These are phyloP conservation scores for Circinella umbellata DNA, from an alignment of 371 early-diverging fungal species.

Conservation along the genomic window DNA sequence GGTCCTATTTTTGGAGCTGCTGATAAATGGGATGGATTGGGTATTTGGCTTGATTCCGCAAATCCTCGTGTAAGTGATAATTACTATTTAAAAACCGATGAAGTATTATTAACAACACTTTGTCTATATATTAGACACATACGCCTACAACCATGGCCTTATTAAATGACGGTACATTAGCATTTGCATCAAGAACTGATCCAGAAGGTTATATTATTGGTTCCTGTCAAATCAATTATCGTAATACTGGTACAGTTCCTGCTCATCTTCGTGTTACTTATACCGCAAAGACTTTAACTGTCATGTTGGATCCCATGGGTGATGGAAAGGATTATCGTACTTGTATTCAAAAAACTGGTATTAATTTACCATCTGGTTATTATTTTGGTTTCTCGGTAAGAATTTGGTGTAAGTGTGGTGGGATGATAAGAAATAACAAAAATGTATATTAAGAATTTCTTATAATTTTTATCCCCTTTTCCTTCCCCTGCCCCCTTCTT, in stretches of 20 bases:
- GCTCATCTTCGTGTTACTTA: slow-evolving; percentile 71
- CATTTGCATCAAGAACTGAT: slow-evolving; percentile 50
- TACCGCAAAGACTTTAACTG: slow-evolving; percentile 61
- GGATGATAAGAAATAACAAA: no score
- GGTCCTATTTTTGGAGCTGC: slow-evolving; percentile 77
- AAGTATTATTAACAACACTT: no score
- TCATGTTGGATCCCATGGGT: slow-evolving; percentile 61
- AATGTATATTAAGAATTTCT: no score
- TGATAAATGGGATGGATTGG: slow-evolving; percentile 77
- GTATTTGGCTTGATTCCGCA: slow-evolving; percentile 72
- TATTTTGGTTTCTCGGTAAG: slow-evolving; percentile 82
- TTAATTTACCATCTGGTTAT: slow-evolving; percentile 75
- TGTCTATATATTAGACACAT: slow-evolving; percentile 35
- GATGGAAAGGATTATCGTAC: slow-evolving; percentile 62
- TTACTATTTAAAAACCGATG: neutral
- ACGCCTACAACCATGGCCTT: slow-evolving; percentile 71
- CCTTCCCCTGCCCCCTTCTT: neutral
- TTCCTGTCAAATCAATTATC: slow-evolving; percentile 76
- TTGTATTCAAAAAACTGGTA: slow-evolving; percentile 65
- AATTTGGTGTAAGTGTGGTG: no score
- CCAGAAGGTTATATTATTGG: slow-evolving; percentile 57
- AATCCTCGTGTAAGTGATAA: slow-evolving; percentile 53
- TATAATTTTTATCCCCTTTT: no score
- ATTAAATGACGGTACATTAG: slow-evolving; percentile 70
- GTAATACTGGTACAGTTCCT: slow-evolving; percentile 62